Base-by-base conservation (phyloP, 2,329 filamentous ascomycete species). In the Neoascochyta sp. region DNA sequence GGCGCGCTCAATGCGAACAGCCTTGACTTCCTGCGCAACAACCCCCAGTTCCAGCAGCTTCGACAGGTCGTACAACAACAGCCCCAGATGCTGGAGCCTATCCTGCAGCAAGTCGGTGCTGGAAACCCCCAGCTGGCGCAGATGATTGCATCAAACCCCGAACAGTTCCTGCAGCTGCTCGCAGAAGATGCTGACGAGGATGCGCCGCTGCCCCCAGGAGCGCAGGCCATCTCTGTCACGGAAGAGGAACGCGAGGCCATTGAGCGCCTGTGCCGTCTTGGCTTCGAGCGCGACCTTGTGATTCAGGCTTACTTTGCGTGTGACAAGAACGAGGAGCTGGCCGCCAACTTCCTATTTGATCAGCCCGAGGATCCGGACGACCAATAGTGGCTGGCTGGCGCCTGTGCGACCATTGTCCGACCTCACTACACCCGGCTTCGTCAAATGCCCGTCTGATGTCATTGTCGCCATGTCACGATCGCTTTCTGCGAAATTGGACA, bases 251-350 rank as follows among this genome's bases (percentile, higher is more conserved):
- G 89, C 37, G 90, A 95, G 63, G 92, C 92, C 14, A 98, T 98
- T 52, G 92, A 98, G 70, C 78, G 92, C 62, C 74, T 98, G 57
- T 95, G 87, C 68, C 83, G 85, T 43, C 80, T 98, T 24, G 92
- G 92, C 19, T 98, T 98, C 62, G 81, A 90, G 52, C 81, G 89
- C 38, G 88, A 96, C 51, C 79, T 88, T 51, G 92, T 92, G 29
- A 95, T 96, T 48, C 90, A 98, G 68, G 92, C 92, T 15, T 98
- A 96, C 69, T 98, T 98, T 62, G 92, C 92, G 18, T 98, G 92
- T 65, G 92, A 98, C 67, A 98, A 96, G 77, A 96, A 98, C 64
- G 92, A 98, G 68, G 92, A 98, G 67, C 75, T 98, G 29, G 92
- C 92, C 1, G 92, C 92, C 44, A 98, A 98, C 68, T 96, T 95